Evolutionary conservation across 169 alveolate species (phyloP).

Genomic region (Plasmodium gonderi): DNA sequence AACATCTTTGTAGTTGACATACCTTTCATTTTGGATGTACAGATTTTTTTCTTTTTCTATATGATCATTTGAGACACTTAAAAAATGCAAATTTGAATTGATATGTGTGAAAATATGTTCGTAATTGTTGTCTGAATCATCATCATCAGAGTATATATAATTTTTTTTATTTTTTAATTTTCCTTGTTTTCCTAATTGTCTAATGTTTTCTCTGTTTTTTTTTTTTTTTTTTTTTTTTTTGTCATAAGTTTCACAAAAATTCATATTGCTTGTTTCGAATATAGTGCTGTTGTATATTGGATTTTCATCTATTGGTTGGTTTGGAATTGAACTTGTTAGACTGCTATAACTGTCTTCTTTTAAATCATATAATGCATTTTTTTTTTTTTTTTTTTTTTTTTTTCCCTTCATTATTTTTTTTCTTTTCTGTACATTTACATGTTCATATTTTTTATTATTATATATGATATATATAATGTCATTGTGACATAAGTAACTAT

Average conservation of each 20-base stretch:
- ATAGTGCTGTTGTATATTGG: slow-evolving; percentile 71
- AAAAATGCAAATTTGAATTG: slow-evolving; percentile 44
- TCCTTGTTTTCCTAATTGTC: neutral
- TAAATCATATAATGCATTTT: neutral
- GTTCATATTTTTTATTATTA: slow-evolving; percentile 74
- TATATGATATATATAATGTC: slow-evolving; percentile 64
- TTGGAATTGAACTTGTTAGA: neutral
- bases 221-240: slow-evolving; percentile 5
- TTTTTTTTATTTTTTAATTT: slow-evolving; percentile 6
- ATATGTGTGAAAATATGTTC: slow-evolving; percentile 68
- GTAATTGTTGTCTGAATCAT: slow-evolving; percentile 67
- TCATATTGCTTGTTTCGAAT: slow-evolving; percentile 61
- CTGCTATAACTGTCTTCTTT: slow-evolving; percentile 26
- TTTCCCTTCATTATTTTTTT: neutral
- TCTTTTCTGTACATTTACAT: slow-evolving; percentile 50
- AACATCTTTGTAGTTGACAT: slow-evolving; percentile 25
- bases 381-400: slow-evolving; percentile 23
- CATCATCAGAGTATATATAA: slow-evolving; percentile 64
- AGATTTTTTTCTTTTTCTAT: slow-evolving; percentile 61
- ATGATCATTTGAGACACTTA: slow-evolving; percentile 70
- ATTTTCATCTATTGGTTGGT: slow-evolving; percentile 5
- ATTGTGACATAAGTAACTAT: slow-evolving; percentile 41
- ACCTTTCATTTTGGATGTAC: slow-evolving; percentile 63
- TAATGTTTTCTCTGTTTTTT: neutral
- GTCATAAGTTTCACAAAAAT: slow-evolving; percentile 14